Evolutionary conservation across 768 basidiomycete species (phyloP), one percentile per base, ranked within the genome.

Genomic region (Leccinum fibrillosum): DNA sequence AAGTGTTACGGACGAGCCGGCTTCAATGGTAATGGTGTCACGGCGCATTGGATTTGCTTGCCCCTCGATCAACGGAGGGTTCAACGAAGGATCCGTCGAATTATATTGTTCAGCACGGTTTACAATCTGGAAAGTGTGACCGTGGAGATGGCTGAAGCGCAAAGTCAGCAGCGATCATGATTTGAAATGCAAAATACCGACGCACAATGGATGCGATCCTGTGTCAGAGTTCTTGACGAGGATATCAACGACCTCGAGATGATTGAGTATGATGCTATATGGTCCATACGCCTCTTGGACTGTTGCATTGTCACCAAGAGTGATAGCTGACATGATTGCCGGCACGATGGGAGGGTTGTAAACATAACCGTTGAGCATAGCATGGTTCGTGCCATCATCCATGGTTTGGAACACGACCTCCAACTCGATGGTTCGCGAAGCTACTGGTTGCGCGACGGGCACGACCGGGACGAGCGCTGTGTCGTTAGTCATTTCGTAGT

Each of bases 1-100:
- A 48, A 99, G 74, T 0, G 89, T 90, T 11, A 82, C 89, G 3
- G 86, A 86, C 19, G 81, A 73, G 58, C 79, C 79, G 4, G 84
- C 79, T 3, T 90, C 88, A 52, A 97, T 83, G 56, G 85, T 82
- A 15, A 96, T 77, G 0, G 93, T 95, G 72, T 99, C 96, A 42
- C 96, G 82, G n/a, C 93, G 86, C 67, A 95, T 84, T 2, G 95
- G 96, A 75, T 98, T 99, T 1, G 76, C 69, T 64, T 92, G 89
- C 13, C 83, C 86, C 73, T 93, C 90, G 23, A 80, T 76, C 56
- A 92, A 74, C 0, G 90, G 86, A 13, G 92, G 94, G 74, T 96
- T 96, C 49, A 94, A 77, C 1, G 75, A 65, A 1, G 90, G 82
- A 72, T 98, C 90, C 64, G 80, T 74, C 1, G 88, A 88, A 0